Evolutionary conservation across 2,329 filamentous ascomycete species (phyloP).

Genomic region (Aspergillus japonicus): DNA sequence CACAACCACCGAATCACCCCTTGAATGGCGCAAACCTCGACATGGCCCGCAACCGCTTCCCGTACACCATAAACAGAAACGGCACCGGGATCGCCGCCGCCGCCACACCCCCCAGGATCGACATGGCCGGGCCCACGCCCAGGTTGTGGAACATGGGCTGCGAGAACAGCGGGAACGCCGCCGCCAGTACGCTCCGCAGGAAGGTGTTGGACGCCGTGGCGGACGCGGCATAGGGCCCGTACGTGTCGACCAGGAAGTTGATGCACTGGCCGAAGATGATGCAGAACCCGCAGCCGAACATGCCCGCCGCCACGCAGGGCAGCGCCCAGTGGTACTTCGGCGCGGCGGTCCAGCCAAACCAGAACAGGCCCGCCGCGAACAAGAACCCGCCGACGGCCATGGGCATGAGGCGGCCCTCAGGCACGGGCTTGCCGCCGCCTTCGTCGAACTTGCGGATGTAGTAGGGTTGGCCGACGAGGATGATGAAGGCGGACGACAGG

Average conservation of each 20-base stretch:
- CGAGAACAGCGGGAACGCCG: conserved; percentile 47
- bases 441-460: conserved; percentile 23
- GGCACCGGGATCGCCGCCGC: conserved; percentile 44
- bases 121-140: conserved; percentile 61
- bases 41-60: not conserved
- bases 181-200: conserved; percentile 43
- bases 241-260: conserved; percentile 72
- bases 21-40: not conserved
- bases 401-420: conserved; percentile 40
- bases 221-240: conserved; percentile 38
- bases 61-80: conserved; percentile 39
- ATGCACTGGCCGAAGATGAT: conserved; percentile 73
- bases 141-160: conserved; percentile 59
- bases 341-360: conserved; percentile 52
- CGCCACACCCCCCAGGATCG: conserved; percentile 56
- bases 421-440: conserved; percentile 15
- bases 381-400: conserved; percentile 48
- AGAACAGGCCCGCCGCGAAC: conserved; percentile 45
- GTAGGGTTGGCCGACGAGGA: conserved; percentile 49
- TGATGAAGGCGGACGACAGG: conserved; percentile 52
- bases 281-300: conserved; percentile 69
- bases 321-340: conserved; percentile 57
- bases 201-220: conserved; percentile 48
- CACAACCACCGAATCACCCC: not conserved
- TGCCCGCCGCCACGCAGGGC: conserved; percentile 56